Base-by-base conservation (phyloP, 805 yeast species). In the Priceomyces haplophilus region DNA sequence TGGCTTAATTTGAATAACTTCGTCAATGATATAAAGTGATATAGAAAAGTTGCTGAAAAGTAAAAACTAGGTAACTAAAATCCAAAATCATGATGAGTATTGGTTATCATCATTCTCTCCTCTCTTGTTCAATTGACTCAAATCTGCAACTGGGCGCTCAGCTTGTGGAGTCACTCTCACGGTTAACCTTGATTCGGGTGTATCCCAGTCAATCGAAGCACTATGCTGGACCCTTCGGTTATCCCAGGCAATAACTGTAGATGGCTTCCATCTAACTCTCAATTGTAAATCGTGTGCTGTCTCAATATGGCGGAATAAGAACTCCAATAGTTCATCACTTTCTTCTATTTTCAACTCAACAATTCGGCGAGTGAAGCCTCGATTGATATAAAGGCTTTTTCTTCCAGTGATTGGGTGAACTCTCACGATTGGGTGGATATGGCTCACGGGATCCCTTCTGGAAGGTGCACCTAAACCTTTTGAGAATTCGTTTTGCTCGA, bases 101-200 rank as follows among this genome's bases (percentile, higher is more conserved):
- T 21, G 24, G 8, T 21, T 21, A 8, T 21, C 24, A 21, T 27
- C 31, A 10, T 12, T 27, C n/a, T 27, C n/a, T 8, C 18, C 37
- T 34, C 24, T 34, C 45, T 54, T 58, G 53, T 66, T 68, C 56
- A 67, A 64, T 41, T 67, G 67, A 35, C 55, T 52, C 46, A 68
- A 58, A 46, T 63, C 61, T 15, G 54, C 57, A 13, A 67, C 59
- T 3, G 71, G 71, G 44, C 69, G 54, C 46, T 67, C 73, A 13
- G 67, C 72, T 48, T 63, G 69, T 3, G 72, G 69, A 21, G 73
- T 65, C 37, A 65, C 53, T 43, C 73, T 52, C 41, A 61, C 60
- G 4, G 69, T 69, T 40, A 61, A 64, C 51, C 73, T 63, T 3
- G 62, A 50, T 19, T 51, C 49, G 3, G 58, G 56, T 17, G 53